Conservation (phyloP, 306 rosid genomes). For the Sphenostylis stenocarpa region DNA sequence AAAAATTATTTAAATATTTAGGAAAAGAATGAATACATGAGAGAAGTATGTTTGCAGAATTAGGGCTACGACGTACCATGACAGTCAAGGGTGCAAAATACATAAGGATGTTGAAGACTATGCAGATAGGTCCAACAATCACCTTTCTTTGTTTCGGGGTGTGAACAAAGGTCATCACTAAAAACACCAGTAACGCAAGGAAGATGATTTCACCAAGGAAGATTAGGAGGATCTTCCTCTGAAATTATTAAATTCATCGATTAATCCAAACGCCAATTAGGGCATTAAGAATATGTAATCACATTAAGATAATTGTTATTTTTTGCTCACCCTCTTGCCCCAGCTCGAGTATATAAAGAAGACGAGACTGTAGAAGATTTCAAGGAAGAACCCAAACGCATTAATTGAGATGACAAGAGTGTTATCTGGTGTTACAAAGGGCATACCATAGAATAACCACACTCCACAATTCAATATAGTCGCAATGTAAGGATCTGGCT, state of each 20-base stretch:
- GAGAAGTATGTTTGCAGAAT: too few species aligned
- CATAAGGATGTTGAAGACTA: conserved; percentile 69
- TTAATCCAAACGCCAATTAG: background rate
- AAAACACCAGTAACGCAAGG: conserved; percentile 23
- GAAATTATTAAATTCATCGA: conserved; percentile 33
- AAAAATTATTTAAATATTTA: too few species aligned
- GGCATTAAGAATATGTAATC: background rate
- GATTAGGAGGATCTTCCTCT: conserved; percentile 50
- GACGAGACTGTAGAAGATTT: conserved; percentile 37
- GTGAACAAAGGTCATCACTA: conserved; percentile 33
- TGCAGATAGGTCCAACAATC: conserved; percentile 56
- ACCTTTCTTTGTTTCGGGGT: conserved; percentile 28
- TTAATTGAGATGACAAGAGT: conserved; percentile 72
- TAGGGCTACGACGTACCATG: conserved; percentile 52
- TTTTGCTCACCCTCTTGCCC: conserved; percentile 47
- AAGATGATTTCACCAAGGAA: conserved; percentile 46
- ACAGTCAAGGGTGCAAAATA: conserved; percentile 82
- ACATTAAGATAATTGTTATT: background rate
- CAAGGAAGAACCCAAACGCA: conserved; percentile 53
- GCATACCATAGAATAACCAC: conserved; percentile 75
- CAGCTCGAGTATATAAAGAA: conserved; percentile 50
- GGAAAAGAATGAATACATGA: too few species aligned
- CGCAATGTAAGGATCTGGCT: conserved; percentile 75
- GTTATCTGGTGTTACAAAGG: conserved; percentile 55
- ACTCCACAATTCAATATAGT: conserved; percentile 68